phyloP scores from a whole-genome alignment of 352 stramenopile species.

The Pythium guiyangense region DNA sequence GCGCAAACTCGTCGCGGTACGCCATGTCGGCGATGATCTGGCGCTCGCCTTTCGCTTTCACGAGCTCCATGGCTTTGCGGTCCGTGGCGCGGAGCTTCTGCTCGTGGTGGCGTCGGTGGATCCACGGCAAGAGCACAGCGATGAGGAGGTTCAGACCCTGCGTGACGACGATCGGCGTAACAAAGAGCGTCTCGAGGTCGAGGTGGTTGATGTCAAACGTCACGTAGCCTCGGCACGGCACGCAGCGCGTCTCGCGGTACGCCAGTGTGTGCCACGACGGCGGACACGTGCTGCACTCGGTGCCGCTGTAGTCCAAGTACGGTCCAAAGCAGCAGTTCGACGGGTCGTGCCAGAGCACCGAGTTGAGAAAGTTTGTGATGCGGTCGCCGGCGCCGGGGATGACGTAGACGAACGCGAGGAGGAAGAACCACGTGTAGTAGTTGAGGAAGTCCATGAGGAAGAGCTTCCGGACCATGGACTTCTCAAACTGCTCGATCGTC shows the following conservation, averaged over 20 bases:
- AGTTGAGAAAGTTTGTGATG: conserved; percentile 79
- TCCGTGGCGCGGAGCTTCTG: conserved; percentile 51
- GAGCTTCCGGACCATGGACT: conserved; percentile 69
- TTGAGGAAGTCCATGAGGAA: conserved; percentile 88
- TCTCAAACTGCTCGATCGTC: conserved; percentile 80
- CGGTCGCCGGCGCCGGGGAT: conserved; percentile 72
- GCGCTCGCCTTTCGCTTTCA: conserved; percentile 60
- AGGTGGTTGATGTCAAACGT: conserved; percentile 83
- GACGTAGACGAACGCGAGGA: conserved; percentile 84
- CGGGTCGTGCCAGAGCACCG: conserved; percentile 69
- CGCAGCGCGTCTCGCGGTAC: conserved; percentile 35
- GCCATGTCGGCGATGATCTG: conserved; percentile 59
- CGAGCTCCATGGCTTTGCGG: conserved; percentile 54
- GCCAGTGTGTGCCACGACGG: conserved; percentile 49
- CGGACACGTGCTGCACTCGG: conserved; percentile 49
- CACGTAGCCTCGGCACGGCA: conserved; percentile 68
- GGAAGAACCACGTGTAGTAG: conserved; percentile 88
- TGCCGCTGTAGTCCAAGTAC: conserved; percentile 50
- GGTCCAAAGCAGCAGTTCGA: conserved; percentile 80
- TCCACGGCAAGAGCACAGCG: conserved; percentile 65
- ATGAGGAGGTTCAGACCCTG: conserved; percentile 73
- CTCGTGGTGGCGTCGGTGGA: conserved; percentile 67
- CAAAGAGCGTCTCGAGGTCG: conserved; percentile 74
- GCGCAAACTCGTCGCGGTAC: conserved; percentile 33
- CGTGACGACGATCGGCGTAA: conserved; percentile 81